A percentile compares a stretch with the other conserved stretches of the same genome.
These are phyloP conservation scores for Lodderomyces pseudojiufengensis DNA, from an alignment of 1,139 yeast species.

Conservation along the genomic window DNA sequence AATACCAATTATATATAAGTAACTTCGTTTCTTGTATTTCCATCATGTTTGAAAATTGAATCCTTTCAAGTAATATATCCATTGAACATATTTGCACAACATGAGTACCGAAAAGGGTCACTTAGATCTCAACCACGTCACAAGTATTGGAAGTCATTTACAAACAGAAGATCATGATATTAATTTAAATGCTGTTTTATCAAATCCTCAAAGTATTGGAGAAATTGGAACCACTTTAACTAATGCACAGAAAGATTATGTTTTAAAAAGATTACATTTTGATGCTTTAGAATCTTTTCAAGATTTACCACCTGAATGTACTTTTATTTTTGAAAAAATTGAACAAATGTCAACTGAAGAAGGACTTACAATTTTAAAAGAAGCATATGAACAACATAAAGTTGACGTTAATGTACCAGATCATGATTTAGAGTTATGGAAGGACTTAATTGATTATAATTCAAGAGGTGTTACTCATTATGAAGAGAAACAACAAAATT, in stretches of 20 bases:
- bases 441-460: neutral
- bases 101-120: no score
- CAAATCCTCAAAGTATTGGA: constrained; percentile 19
- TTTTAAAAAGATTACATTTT: constrained; percentile 26
- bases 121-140: no score
- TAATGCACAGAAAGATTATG: constrained; percentile 23
- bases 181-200: constrained; percentile 20
- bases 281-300: constrained; percentile 26
- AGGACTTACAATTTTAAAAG: constrained; percentile 19
- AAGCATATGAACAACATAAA: constrained; percentile 17
- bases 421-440: constrained; percentile 6
- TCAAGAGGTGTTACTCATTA: neutral
- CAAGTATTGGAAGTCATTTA: constrained; percentile 5
- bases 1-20: no score
- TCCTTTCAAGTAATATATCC: no score
- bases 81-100: no score
- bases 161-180: constrained; percentile 15
- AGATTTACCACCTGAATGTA: constrained; percentile 24
- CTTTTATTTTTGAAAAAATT: constrained; percentile 30
- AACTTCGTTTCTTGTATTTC: no score
- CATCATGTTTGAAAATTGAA: no score
- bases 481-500: neutral
- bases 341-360: constrained; percentile 20
- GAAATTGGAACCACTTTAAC: constrained; percentile 26
- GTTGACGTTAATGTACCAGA: constrained; percentile 22